Evolutionary conservation across 2,329 filamentous ascomycete species (phyloP).

Genomic region (Clonostachys sp.): DNA sequence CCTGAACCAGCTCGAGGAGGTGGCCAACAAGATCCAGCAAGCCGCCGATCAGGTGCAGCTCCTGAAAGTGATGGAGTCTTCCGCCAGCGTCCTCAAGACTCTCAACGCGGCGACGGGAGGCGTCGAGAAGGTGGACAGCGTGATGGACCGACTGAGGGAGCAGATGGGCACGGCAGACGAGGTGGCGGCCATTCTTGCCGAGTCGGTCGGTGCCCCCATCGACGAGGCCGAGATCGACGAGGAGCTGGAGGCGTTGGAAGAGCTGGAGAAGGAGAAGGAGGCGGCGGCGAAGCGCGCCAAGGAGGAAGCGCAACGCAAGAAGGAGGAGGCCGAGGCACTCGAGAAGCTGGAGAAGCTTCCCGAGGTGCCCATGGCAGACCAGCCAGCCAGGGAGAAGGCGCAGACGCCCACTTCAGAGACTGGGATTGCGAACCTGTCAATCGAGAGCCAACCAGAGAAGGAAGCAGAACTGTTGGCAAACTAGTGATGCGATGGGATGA

Average conservation of each 20-base stretch:
- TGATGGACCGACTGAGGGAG: constrained; percentile 71
- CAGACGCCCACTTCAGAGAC: constrained; percentile 28
- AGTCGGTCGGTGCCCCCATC: constrained; percentile 46
- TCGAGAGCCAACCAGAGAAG: constrained; percentile 6
- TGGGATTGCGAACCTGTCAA: constrained; percentile 24
- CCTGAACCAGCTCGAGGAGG: constrained; percentile 76
- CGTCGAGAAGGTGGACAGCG: constrained; percentile 67
- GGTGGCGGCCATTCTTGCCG: constrained; percentile 71
- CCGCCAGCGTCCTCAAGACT: constrained; percentile 64
- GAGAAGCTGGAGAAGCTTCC: constrained; percentile 48
- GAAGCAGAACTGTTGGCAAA: neutral
- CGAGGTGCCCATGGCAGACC: constrained; percentile 24
- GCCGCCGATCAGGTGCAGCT: constrained; percentile 82
- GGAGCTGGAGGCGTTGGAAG: constrained; percentile 75
- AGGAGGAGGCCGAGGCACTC: constrained; percentile 40
- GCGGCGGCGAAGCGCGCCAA: constrained; percentile 39
- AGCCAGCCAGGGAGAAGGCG: constrained; percentile 21
- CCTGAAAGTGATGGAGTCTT: constrained; percentile 76
- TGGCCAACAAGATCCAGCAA: constrained; percentile 78
- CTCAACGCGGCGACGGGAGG: constrained; percentile 78
- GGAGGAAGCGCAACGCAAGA: constrained; percentile 31
- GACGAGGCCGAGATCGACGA: constrained; percentile 85
- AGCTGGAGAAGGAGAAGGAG: constrained; percentile 49
- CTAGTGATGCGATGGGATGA: neutral
- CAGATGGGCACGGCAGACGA: constrained; percentile 83